These are phyloP conservation scores for Pleurotus salmoneostramineus DNA, from an alignment of 768 basidiomycete genomes.

Conservation along the genomic window DNA sequence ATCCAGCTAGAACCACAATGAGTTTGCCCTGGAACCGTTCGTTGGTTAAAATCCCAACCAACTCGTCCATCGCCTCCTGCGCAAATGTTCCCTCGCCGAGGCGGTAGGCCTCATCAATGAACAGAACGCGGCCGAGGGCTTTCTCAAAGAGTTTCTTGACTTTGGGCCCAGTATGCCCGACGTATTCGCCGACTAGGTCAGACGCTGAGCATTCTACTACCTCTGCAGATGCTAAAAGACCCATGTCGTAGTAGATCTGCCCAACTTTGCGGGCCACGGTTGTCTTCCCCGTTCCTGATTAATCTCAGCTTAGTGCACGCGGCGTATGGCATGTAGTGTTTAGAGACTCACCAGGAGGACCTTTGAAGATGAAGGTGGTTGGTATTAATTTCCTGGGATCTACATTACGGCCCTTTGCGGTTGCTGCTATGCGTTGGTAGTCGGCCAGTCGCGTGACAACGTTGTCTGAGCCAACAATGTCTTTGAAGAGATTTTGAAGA, in stretches of 20 bases:
- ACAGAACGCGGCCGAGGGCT: constrained; percentile 64
- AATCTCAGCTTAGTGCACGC: constrained; percentile 23
- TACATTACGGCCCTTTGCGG: constrained; percentile 33
- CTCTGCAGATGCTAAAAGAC: constrained; percentile 39
- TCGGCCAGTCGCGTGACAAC: constrained; percentile 43
- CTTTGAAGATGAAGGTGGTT: constrained; percentile 70
- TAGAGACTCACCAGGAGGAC: constrained; percentile 53
- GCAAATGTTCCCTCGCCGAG: constrained; percentile 59
- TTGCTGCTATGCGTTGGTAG: constrained; percentile 47
- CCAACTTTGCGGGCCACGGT: constrained; percentile 61
- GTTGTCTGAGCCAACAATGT: constrained; percentile 57
- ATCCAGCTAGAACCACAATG: constrained; percentile 67
- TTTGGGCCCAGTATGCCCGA: constrained; percentile 72
- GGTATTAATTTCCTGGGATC: constrained; percentile 53
- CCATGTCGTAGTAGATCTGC: constrained; percentile 62
- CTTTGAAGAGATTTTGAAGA: constrained; percentile 53
- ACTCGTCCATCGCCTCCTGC: constrained; percentile 69
- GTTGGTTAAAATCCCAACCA: constrained; percentile 60
- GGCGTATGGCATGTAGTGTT: background rate
- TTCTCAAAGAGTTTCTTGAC: constrained; percentile 56
- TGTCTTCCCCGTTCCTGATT: constrained; percentile 59
- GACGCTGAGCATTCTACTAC: constrained; percentile 68
- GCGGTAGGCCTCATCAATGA: constrained; percentile 72
- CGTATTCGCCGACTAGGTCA: constrained; percentile 65
- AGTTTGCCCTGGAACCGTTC: constrained; percentile 54